A percentile compares a stretch with the other conserved stretches of the same genome.
These are phyloP conservation scores for Termitomyces bulborhizus DNA, from an alignment of 768 basidiomycete species.

Conservation along the genomic window DNA sequence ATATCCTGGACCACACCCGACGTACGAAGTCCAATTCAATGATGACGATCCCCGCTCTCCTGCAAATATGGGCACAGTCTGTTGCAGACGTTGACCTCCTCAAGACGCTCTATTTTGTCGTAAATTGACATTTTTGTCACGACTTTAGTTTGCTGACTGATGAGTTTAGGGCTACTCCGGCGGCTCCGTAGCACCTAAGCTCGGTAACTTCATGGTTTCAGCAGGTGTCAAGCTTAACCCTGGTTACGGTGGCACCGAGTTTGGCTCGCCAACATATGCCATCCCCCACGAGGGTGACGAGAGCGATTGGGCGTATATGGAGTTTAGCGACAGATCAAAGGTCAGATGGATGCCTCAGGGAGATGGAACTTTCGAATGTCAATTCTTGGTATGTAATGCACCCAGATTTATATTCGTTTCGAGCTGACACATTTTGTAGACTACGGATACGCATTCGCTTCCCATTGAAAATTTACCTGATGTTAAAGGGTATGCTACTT, in stretches of 20 bases:
- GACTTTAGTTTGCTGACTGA: background rate
- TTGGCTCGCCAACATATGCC: constrained; percentile 15
- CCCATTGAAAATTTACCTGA: constrained; percentile 28
- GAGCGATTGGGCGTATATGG: constrained; percentile 26
- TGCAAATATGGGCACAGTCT: constrained; percentile 23
- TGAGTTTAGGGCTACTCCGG: constrained; percentile 20
- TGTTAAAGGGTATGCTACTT: constrained; percentile 30
- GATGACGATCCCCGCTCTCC: constrained; percentile 21
- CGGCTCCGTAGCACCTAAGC: constrained; percentile 24
- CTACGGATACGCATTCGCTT: constrained; percentile 18
- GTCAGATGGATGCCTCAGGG: constrained; percentile 29
- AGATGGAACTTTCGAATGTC: constrained; percentile 31
- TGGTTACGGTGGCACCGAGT: constrained; percentile 26
- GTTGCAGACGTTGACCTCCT: constrained; percentile 18
- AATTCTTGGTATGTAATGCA: constrained; percentile 25
- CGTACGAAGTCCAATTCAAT: constrained; percentile 17
- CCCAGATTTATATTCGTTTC: background rate
- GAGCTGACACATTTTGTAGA: constrained; percentile 11
- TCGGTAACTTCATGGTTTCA: constrained; percentile 22
- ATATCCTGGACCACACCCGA: constrained; percentile 23
- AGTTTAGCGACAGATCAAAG: constrained; percentile 18
- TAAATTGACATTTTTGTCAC: constrained; percentile 13
- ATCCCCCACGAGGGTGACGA: constrained; percentile 14
- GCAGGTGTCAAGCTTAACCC: constrained; percentile 22
- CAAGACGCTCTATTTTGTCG: constrained; percentile 20